Evolutionary conservation across 1,284 basidiomycete species (phyloP), one percentile per base, ranked within the genome.

Genomic region (Blastosporella zonata): DNA sequence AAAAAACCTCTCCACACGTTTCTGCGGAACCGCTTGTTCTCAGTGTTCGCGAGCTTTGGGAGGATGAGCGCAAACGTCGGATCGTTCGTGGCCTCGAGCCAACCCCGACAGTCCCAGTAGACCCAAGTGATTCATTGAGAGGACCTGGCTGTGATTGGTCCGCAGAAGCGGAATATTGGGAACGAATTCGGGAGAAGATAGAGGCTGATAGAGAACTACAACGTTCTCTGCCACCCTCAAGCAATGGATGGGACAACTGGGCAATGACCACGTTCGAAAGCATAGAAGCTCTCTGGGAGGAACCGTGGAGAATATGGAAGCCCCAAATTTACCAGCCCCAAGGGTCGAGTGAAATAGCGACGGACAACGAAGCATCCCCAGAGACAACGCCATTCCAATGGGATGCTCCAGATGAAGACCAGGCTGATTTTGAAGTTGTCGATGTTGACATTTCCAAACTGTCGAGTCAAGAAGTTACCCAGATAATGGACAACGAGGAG

Each of bases 41-140:
- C 22, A 87, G 91, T 57, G 86, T 98, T 45, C 84, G 87, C 46
- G 95, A 97, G 64, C 74, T 99, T 1, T 99, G 96, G 96, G 90
- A 95, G 47, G 93, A 97, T 58, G 96, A 98, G 64, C 82, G 87
- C 8, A 73, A 75, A 8, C 79, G 93, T 3, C 75, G 95, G 13
- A 62, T 67, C 12, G 76, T 73, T 6, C 77, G 75, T 22, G 92
- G 92, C 0, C 70, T 90, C 18, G 59, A 77, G 49, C 84, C 88
- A 2, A 79, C 84, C 10, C 87, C 87, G 13, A 74, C 76, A 37
- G 67, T 87, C 17, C 87, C 88, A 2, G 66, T 80, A 29, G 84
- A 90, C 63, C 73, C 73, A 39, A 84, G 79, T 59, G 78, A 76
- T 49, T 73, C 73, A n/a, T 79, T 73, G 25, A 72, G 84, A 62